These are phyloP conservation scores for Diatrype stigma DNA, from an alignment of 2,329 filamentous ascomycete species.

Conservation along the genomic window DNA sequence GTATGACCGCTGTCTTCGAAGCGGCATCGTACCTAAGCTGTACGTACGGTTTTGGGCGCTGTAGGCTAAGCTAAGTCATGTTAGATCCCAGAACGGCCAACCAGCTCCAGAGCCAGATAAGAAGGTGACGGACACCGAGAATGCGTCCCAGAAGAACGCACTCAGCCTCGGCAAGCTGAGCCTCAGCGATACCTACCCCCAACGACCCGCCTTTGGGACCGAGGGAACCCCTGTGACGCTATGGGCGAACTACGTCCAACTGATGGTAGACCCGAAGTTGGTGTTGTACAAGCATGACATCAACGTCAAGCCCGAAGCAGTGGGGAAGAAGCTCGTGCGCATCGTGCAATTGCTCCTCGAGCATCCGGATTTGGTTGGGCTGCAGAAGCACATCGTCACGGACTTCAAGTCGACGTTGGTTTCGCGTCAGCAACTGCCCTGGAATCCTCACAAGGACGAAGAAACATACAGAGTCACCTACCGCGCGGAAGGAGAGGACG, in stretches of 20 bases:
- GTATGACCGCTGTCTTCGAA: background rate
- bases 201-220: constrained; percentile 20
- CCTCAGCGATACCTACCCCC: background rate
- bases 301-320: constrained; percentile 7
- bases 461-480: constrained; percentile 15
- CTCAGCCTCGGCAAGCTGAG: background rate
- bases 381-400: constrained; percentile 22
- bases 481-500: constrained; percentile 26
- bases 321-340: constrained; percentile 14
- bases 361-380: constrained; percentile 9
- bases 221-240: constrained; percentile 11
- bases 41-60: too few species aligned
- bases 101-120: background rate
- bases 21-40: too few species aligned
- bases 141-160: background rate
- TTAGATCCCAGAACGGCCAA: background rate
- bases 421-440: constrained; percentile 17
- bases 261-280: constrained; percentile 8
- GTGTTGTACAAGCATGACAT: constrained; percentile 19
- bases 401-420: constrained; percentile 32
- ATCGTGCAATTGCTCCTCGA: constrained; percentile 21
- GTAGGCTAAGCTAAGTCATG: background rate
- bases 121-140: background rate
- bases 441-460: background rate
- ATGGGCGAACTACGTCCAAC: constrained; percentile 23